phyloP scores from a whole-genome alignment of 1,284 basidiomycete species.

The Cryptococcus sp. region DNA sequence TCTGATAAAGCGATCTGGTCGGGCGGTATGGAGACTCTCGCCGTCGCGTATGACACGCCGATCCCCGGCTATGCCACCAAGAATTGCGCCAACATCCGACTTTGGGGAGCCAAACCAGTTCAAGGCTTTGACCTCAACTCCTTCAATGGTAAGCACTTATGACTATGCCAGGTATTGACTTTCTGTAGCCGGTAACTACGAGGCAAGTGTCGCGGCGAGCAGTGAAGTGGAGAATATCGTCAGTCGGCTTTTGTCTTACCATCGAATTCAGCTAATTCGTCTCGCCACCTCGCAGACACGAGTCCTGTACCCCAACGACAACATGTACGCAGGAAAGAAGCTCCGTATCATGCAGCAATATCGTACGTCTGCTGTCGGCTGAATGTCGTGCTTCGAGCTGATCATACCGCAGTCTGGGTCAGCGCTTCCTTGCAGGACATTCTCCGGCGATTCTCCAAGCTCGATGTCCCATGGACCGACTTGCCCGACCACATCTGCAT shows the following conservation, averaged over 20 bases:
- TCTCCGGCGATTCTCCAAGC: slow-evolving; percentile 58
- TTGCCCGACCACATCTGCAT: slow-evolving; percentile 84
- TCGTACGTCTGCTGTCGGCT: slow-evolving; percentile 54
- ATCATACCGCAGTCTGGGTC: slow-evolving; percentile 24
- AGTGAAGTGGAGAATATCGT: slow-evolving; percentile 83
- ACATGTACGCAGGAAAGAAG: slow-evolving; percentile 69
- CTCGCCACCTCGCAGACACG: slow-evolving; percentile 58
- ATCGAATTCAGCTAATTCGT: background rate
- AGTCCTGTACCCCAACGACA: slow-evolving; percentile 67
- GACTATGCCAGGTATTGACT: slow-evolving; percentile 8
- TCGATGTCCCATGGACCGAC: slow-evolving; percentile 51
- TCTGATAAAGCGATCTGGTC: slow-evolving; percentile 70
- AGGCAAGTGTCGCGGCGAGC: slow-evolving; percentile 76
- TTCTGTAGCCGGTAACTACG: slow-evolving; percentile 75
- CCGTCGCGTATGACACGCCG: slow-evolving; percentile 86
- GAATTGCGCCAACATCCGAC: slow-evolving; percentile 56
- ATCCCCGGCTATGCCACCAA: slow-evolving; percentile 69
- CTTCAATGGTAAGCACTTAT: slow-evolving; percentile 69
- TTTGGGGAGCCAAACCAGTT: slow-evolving; percentile 75
- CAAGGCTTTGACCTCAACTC: slow-evolving; percentile 88
- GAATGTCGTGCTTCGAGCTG: slow-evolving; percentile 40
- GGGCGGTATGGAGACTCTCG: slow-evolving; percentile 87
- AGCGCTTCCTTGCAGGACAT: slow-evolving; percentile 70
- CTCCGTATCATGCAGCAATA: slow-evolving; percentile 92
- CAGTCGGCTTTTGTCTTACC: slow-evolving; percentile 8